A percentile compares a stretch with the other conserved stretches of the same genome.
These are phyloP conservation scores for Eutrema japonicum DNA, from an alignment of 345 rosid genomes.

Conservation along the genomic window DNA sequence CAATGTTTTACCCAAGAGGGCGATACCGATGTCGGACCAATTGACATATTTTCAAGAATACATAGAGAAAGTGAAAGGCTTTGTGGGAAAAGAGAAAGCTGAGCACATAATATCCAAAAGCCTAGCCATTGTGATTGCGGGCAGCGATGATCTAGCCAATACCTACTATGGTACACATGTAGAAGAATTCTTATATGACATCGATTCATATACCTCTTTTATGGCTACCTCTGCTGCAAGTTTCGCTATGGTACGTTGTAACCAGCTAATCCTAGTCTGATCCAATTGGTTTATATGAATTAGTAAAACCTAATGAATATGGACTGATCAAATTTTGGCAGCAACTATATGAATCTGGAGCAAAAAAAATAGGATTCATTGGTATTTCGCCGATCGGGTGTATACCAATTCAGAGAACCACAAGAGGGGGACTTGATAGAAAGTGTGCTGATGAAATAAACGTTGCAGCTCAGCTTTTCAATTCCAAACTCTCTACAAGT, in stretches of 20 bases:
- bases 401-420: slow-evolving; percentile 59
- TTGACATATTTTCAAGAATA: slow-evolving; percentile 58
- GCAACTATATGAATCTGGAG: slow-evolving; percentile 62
- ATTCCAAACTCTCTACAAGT: slow-evolving; percentile 50
- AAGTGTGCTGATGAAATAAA: slow-evolving; percentile 44
- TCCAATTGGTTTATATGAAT: background rate
- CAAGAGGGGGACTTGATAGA: slow-evolving; percentile 52
- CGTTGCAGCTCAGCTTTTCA: slow-evolving; percentile 58
- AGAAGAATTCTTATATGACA: slow-evolving; percentile 39
- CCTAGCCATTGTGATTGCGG: slow-evolving; percentile 48
- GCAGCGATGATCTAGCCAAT: slow-evolving; percentile 68
- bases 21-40: slow-evolving; percentile 55
- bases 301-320: slow-evolving; percentile 16
- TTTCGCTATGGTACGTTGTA: slow-evolving; percentile 50
- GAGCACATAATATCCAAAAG: slow-evolving; percentile 47
- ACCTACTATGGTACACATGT: slow-evolving; percentile 46
- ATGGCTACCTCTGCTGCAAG: slow-evolving; percentile 46
- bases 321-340: slow-evolving; percentile 24
- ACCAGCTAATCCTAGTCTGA: background rate
- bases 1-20: slow-evolving; percentile 46
- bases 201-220: slow-evolving; percentile 54
- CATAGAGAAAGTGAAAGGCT: slow-evolving; percentile 45
- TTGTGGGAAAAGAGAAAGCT: slow-evolving; percentile 55
- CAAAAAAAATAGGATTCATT: slow-evolving; percentile 56
- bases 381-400: slow-evolving; percentile 63